These are phyloP conservation scores for Remersonia thermophila DNA, from an alignment of 2,329 filamentous ascomycete genomes.

Conservation along the genomic window DNA sequence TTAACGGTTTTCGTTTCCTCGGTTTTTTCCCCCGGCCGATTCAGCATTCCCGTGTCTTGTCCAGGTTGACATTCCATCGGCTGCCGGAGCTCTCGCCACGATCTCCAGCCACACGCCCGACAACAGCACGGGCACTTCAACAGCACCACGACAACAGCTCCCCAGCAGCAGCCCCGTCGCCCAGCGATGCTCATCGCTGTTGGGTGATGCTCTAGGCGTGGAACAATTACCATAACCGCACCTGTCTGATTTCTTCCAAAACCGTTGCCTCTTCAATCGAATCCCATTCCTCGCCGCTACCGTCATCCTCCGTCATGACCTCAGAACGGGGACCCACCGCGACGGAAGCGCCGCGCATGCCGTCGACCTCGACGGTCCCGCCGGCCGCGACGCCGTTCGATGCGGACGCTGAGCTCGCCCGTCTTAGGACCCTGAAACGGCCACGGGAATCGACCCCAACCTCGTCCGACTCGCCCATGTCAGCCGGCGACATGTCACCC, in stretches of 20 bases:
- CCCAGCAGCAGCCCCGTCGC: constrained; percentile 7
- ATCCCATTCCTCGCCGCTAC: constrained; percentile 10
- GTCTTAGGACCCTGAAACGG: constrained; percentile 32
- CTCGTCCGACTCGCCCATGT: constrained; percentile 23
- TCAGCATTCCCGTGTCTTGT: constrained; percentile 1
- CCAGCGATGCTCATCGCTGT: constrained; percentile 16
- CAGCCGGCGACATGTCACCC: constrained; percentile 33
- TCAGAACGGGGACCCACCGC: constrained; percentile 40
- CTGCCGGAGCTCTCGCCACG: constrained; percentile 22
- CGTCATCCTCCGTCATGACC: constrained; percentile 39
- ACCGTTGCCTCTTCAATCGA: not conserved
- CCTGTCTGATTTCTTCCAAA: not conserved
- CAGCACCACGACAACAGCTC: constrained; percentile 6
- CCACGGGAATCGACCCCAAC: constrained; percentile 35
- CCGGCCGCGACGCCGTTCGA: constrained; percentile 26
- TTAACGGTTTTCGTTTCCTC: not conserved
- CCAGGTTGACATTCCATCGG: constrained; percentile 3
- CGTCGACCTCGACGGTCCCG: constrained; percentile 22
- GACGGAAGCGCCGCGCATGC: constrained; percentile 35
- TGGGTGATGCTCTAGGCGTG: constrained; percentile 13
- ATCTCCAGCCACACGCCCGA: constrained; percentile 24
- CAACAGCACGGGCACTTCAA: too few species aligned
- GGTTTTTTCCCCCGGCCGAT: not conserved
- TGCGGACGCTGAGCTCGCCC: constrained; percentile 27
- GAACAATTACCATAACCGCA: constrained; percentile 3